Evolutionary conservation across 1,284 basidiomycete species (phyloP).

Genomic region (Fomitopsis pinicola): DNA sequence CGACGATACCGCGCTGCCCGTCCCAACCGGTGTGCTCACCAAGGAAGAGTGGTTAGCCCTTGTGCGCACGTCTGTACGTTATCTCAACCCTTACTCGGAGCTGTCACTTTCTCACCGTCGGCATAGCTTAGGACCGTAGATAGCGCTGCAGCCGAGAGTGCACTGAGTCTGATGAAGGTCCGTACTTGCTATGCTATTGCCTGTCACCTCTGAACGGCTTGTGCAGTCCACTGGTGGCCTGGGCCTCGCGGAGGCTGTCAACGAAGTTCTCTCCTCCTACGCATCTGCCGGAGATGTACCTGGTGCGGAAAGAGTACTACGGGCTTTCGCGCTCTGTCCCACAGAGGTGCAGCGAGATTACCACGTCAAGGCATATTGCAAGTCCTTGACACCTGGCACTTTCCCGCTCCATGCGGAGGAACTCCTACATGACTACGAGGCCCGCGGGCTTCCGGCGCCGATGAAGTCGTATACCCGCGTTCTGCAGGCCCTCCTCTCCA

Average conservation of each 20-base stretch:
- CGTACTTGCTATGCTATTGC: conserved; percentile 5
- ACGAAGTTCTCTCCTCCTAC: conserved; percentile 45
- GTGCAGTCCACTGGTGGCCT: conserved; percentile 35
- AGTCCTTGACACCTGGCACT: conserved; percentile 32
- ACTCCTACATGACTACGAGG: conserved; percentile 64
- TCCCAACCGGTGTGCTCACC: conserved; percentile 41
- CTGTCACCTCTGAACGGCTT: neutral
- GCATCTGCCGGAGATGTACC: conserved; percentile 42
- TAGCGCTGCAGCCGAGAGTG: conserved; percentile 28
- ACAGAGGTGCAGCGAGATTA: conserved; percentile 60
- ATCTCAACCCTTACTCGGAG: neutral
- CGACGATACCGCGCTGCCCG: neutral
- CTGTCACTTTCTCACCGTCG: neutral
- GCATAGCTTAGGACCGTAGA: conserved; percentile 33
- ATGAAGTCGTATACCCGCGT: conserved; percentile 62
- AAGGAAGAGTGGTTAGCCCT: conserved; percentile 49
- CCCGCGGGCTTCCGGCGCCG: conserved; percentile 50
- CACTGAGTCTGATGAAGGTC: conserved; percentile 50
- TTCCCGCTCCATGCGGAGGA: conserved; percentile 55
- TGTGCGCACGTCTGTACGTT: conserved; percentile 32
- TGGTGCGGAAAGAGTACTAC: conserved; percentile 43
- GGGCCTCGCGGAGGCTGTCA: conserved; percentile 37
- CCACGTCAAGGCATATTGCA: conserved; percentile 60
- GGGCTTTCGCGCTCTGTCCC: conserved; percentile 33
- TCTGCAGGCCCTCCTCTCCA: conserved; percentile 58